phyloP scores from a whole-genome alignment of 179 eudicot genomes.

The Vitellaria paradoxa region DNA sequence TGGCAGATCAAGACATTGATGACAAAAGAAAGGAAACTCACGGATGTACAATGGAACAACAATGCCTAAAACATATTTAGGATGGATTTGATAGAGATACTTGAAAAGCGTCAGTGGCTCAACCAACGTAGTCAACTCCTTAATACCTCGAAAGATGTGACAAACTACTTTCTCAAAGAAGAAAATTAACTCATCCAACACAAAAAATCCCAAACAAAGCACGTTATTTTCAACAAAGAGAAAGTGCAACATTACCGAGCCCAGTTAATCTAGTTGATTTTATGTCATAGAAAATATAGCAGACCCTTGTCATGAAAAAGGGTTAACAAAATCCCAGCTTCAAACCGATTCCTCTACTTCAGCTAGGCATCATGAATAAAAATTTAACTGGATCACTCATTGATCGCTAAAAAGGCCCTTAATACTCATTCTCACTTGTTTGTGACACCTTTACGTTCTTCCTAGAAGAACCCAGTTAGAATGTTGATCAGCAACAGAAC shows the following conservation, averaged over 20 bases:
- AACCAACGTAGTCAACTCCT: not conserved
- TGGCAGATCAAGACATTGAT: not conserved
- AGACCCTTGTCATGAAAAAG: too few relatives aligned
- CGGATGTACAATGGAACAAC: too few relatives aligned
- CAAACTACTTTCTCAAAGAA: not conserved
- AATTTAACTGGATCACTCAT: not conserved
- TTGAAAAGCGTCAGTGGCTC: too few relatives aligned
- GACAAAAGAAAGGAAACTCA: not conserved
- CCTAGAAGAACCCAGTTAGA: conserved; percentile 1
- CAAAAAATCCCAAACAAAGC: not conserved
- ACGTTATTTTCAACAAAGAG: too few relatives aligned
- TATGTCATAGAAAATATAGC: too few relatives aligned
- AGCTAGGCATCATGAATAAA: not conserved
- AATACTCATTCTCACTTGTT: not conserved
- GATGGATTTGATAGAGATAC: too few relatives aligned
- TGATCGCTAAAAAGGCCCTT: not conserved
- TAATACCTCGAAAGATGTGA: not conserved
- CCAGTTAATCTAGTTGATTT: too few relatives aligned
- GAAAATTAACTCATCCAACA: not conserved
- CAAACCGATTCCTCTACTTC: not conserved
- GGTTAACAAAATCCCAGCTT: not conserved
- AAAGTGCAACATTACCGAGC: too few relatives aligned
- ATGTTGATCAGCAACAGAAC: not conserved
- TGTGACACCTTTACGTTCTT: not conserved
- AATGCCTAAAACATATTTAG: too few relatives aligned